Base-by-base conservation (phyloP, 2,329 filamentous ascomycete genomes). In the Neofusicoccum ribis region DNA sequence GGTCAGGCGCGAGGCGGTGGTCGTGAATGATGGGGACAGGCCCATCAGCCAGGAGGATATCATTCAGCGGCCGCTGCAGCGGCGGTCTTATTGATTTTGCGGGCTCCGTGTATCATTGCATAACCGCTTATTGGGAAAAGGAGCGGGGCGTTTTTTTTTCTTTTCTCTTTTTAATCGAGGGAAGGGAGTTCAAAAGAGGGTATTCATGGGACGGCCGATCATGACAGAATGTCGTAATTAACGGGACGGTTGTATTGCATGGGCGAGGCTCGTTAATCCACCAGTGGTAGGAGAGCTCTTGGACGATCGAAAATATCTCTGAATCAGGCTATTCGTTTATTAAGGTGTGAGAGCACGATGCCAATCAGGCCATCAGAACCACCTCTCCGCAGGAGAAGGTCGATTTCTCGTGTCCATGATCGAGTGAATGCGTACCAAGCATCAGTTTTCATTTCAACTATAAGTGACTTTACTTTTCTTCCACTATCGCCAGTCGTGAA, bases 1-100 rank as follows among this genome's bases (percentile, higher is more conserved):
- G 69, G 85, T 91, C 58, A 86, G 94, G 72, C 85, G 93, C 69
- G 92, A 97, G 79, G 93, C 92, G 4, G 93, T 97, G 86, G 93
- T 97, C 20, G 81, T 97, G 65, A 94, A 93, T 72, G 92, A 96
- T 72, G 91, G 91, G n/a, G 91, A 87, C 23, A 84, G 89, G 37
- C 90, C 91, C 1, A 76, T 96, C 50, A 88, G 86, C 3, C 86
- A 88, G 68, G 87, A 87, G 50, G 91, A 96, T 73, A 96, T 97
- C 41, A 91, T 93, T 62, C 89, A 95, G 75, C 65, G 75, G 41
- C 62, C 62, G 9, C 43, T 60, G 27, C 41, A 60, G 43, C 41
- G 56, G 14, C 27, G 56, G 43, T 60, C 56, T 3, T 60, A 60
- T 47, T 60, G 50, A 52, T 12, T 39, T 39, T 15, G 6, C 23